Evolutionary conservation across 352 stramenopile species (phyloP).

Genomic region (Phytopythium ostracodes): DNA sequence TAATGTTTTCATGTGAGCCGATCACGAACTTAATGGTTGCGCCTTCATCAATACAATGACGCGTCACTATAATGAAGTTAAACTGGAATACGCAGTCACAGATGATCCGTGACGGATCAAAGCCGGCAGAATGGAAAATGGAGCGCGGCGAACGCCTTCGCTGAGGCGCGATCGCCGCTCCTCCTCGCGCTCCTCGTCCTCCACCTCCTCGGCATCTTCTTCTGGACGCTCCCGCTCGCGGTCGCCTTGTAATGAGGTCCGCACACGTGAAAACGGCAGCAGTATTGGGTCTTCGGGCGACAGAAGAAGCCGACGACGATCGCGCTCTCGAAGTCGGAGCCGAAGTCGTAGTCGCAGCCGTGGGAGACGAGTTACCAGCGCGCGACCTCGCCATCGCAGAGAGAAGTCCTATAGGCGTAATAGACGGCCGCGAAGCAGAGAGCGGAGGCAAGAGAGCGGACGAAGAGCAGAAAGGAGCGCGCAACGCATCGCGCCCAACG

Average conservation of each 20-base stretch:
- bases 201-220: background rate
- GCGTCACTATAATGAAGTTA: background rate
- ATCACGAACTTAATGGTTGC: too few relatives aligned
- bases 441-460: too few relatives aligned
- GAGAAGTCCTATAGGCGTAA: conserved; percentile 5
- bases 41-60: background rate
- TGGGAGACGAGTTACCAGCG: background rate
- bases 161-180: background rate
- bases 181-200: background rate
- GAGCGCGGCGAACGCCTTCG: background rate
- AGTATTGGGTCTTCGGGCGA: background rate
- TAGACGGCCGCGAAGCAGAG: background rate
- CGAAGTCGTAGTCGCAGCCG: conserved; percentile 14
- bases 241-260: background rate
- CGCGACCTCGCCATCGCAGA: conserved; percentile 2
- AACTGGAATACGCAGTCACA: too few relatives aligned
- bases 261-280: background rate
- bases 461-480: background rate
- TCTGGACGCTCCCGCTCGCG: background rate
- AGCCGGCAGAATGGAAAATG: background rate
- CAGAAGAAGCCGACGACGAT: conserved; percentile 2
- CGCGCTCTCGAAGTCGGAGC: conserved; percentile 6
- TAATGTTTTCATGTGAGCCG: too few relatives aligned
- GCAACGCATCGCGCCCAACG: conserved; percentile 20
- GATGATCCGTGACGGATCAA: too few relatives aligned